A percentile compares a stretch with the other conserved stretches of the same genome.
Evolutionary conservation across 139 green algal genomes (phyloP).

Genomic region (Limnomonas spitsbergensis): DNA sequence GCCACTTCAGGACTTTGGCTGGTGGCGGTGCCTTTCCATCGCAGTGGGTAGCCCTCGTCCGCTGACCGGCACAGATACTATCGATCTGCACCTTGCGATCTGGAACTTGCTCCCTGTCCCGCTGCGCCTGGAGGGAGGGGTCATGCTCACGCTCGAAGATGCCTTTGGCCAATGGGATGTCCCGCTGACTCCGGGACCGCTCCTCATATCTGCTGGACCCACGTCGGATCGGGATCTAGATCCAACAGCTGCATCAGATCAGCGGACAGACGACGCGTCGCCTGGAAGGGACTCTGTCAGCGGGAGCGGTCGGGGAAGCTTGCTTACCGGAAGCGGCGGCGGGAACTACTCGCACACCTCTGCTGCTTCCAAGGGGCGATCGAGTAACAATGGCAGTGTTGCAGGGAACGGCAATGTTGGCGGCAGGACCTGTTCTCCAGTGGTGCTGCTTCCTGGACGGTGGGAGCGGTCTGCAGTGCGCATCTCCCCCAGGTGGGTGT

Average conservation of each 20-base stretch:
- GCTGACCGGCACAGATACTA: conserved; percentile 14
- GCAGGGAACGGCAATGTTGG: too few species aligned
- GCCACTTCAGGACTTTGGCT: conserved; percentile 47
- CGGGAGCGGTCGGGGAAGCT: too few species aligned
- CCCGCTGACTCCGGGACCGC: background rate
- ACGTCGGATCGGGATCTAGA: too few species aligned
- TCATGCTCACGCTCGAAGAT: conserved; percentile 24
- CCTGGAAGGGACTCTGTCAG: background rate
- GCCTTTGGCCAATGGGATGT: conserved; percentile 11
- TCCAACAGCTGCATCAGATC: too few species aligned
- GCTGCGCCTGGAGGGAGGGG: conserved; percentile 24
- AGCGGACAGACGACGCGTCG: background rate
- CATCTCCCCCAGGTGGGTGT: background rate
- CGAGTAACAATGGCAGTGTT: too few species aligned
- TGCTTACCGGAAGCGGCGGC: too few species aligned
- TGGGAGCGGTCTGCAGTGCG: background rate
- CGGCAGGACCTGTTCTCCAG: background rate
- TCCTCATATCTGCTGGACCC: too few species aligned
- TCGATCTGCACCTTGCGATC: conserved; percentile 35
- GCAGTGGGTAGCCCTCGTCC: conserved; percentile 29
- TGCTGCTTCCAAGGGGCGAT: too few species aligned
- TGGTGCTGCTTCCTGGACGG: background rate
- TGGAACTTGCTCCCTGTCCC: conserved; percentile 33
- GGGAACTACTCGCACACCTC: too few species aligned
- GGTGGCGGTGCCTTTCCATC: conserved; percentile 38